Percentiles rank a stretch among this genome's conserved stretches.
These are phyloP conservation scores for Tulasnella sp. DNA, from an alignment of 768 basidiomycete genomes.

Conservation along the genomic window DNA sequence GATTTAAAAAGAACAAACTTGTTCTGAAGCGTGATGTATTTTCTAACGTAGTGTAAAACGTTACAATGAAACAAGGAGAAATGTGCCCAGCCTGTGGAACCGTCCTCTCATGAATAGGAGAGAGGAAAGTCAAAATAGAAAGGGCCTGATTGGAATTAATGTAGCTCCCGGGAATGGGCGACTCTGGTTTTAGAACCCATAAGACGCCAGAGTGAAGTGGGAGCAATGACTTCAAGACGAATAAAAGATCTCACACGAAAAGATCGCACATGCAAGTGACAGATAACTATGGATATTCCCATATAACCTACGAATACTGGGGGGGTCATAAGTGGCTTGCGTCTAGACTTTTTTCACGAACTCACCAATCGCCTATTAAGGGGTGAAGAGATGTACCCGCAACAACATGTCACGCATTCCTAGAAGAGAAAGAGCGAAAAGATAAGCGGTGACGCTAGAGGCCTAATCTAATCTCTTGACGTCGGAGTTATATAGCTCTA, in stretches of 20 bases:
- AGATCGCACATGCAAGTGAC: background rate
- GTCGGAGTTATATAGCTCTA: background rate
- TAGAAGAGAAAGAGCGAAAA: background rate
- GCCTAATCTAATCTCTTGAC: background rate
- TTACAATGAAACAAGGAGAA: background rate
- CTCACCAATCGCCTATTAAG: background rate
- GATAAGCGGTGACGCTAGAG: background rate
- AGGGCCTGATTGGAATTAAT: background rate
- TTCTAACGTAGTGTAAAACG: background rate
- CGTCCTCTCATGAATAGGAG: background rate
- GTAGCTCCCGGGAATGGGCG: conserved; percentile 1
- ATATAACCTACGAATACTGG: background rate
- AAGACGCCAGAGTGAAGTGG: conserved; percentile 2
- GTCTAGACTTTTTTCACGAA: background rate
- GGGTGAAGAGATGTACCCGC: background rate
- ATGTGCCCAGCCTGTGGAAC: background rate
- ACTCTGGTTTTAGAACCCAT: background rate
- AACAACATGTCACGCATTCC: background rate
- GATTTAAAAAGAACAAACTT: background rate
- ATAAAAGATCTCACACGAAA: background rate
- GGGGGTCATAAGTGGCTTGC: background rate
- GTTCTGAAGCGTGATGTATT: background rate
- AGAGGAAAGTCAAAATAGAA: background rate
- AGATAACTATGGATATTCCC: background rate
- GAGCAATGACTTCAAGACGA: background rate